Evolutionary conservation across 805 yeast species (phyloP).

Genomic region (Zygoascus tannicola): DNA sequence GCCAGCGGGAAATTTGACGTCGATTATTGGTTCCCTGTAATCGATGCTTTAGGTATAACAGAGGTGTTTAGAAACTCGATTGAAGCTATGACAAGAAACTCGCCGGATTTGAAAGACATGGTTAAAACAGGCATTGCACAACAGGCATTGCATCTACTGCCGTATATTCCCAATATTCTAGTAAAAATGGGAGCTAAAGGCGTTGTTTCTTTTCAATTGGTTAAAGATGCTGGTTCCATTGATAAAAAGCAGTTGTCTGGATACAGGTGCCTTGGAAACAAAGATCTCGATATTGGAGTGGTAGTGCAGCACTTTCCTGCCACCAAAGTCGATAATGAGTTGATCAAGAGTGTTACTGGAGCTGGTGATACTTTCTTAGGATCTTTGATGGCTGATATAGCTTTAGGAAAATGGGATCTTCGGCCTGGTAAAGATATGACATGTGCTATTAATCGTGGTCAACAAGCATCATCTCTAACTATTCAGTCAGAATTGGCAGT

Average conservation of each 20-base stretch:
- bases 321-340: conserved; percentile 29
- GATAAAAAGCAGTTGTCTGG: not conserved
- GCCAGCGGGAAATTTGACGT: conserved; percentile 39
- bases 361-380: conserved; percentile 84
- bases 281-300: conserved; percentile 35
- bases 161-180: conserved; percentile 57
- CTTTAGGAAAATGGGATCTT: conserved; percentile 9
- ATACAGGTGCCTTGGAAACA: conserved; percentile 1
- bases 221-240: conserved; percentile 16
- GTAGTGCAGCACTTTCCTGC: conserved; percentile 54
- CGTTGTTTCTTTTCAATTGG: conserved; percentile 36
- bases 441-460: conserved; percentile 27
- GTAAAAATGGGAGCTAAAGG: conserved; percentile 65
- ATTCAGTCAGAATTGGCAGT: conserved; percentile 27
- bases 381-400: conserved; percentile 39
- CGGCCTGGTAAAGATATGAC: conserved; percentile 21
- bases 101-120: conserved; percentile 24
- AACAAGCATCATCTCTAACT: conserved; percentile 30
- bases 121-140: conserved; percentile 32
- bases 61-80: conserved; percentile 39
- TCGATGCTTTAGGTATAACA: conserved; percentile 51
- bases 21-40: conserved; percentile 64
- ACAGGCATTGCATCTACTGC: conserved; percentile 64
- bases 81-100: conserved; percentile 24
- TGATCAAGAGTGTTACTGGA: conserved; percentile 64